These are phyloP conservation scores for Lolium rigidum DNA, from an alignment of 176 grass and related monocot species.

Conservation along the genomic window DNA sequence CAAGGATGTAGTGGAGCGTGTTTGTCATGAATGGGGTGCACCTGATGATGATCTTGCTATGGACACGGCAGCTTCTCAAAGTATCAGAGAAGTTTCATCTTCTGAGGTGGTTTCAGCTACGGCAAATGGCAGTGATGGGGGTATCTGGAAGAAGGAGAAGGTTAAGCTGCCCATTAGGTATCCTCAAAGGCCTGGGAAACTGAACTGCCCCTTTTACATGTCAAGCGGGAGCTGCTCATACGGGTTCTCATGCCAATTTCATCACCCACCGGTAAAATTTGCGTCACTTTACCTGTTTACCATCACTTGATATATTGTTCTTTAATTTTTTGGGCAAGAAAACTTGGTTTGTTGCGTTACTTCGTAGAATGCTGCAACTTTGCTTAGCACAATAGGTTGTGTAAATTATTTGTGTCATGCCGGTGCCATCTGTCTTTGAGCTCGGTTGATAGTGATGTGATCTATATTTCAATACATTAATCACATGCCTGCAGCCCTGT, in stretches of 20 bases:
- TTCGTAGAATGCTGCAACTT: background rate
- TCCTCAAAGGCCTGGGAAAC: constrained; percentile 59
- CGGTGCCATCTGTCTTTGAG: background rate
- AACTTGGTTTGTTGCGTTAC: background rate
- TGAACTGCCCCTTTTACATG: constrained; percentile 58
- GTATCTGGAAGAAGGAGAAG: constrained; percentile 43
- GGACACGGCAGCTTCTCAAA: background rate
- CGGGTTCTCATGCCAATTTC: constrained; percentile 55
- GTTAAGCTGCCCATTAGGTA: constrained; percentile 36
- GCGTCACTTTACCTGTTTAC: background rate
- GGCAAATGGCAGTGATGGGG: background rate
- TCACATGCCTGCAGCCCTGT: background rate
- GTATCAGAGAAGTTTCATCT: background rate
- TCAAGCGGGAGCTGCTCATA: constrained; percentile 52
- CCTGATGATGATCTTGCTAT: constrained; percentile 13
- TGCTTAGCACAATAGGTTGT: background rate
- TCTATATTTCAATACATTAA: background rate
- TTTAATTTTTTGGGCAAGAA: background rate
- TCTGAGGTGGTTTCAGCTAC: background rate
- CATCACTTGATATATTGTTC: constrained; percentile 16
- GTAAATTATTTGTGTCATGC: background rate
- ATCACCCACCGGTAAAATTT: constrained; percentile 52
- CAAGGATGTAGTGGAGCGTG: constrained; percentile 17
- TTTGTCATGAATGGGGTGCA: background rate
- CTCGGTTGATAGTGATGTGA: background rate